phyloP scores from a whole-genome alignment of 1,284 basidiomycete genomes.

The Chondrostereum purpureum region DNA sequence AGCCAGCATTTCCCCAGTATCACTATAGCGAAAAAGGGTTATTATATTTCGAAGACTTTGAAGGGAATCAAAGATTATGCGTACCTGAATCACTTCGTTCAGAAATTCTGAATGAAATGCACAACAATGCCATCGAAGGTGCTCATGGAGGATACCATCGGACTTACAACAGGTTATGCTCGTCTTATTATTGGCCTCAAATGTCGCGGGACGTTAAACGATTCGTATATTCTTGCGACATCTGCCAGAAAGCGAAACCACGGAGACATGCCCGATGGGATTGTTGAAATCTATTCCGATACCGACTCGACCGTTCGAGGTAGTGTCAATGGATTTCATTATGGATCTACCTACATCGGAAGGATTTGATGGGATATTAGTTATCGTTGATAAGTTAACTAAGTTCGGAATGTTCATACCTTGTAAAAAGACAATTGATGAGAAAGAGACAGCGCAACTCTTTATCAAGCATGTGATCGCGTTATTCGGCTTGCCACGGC shows the following conservation, averaged over 20 bases:
- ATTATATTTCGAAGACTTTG: not conserved
- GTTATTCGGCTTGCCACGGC: conserved; percentile 16
- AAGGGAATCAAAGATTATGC: not conserved
- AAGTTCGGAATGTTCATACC: conserved; percentile 35
- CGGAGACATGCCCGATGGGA: not conserved
- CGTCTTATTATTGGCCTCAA: not conserved
- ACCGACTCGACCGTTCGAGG: conserved; percentile 30
- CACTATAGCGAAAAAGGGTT: not conserved
- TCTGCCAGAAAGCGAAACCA: not conserved
- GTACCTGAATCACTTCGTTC: not conserved
- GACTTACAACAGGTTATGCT: not conserved
- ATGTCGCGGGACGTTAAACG: not conserved
- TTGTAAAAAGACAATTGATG: conserved; percentile 11
- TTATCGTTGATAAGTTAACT: conserved; percentile 29
- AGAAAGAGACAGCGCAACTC: conserved; percentile 13
- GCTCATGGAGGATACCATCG: too few relatives aligned
- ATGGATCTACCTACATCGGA: conserved; percentile 32
- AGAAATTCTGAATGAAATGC: not conserved
- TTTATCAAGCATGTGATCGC: conserved; percentile 16
- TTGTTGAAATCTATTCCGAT: conserved; percentile 29
- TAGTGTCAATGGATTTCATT: conserved; percentile 41
- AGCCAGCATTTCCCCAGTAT: not conserved
- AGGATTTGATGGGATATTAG: conserved; percentile 21
- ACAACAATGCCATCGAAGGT: not conserved
- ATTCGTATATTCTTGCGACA: not conserved